Conservation (phyloP, 108 stramenopile species). For the Chaetoceros tenuissimus region DNA sequence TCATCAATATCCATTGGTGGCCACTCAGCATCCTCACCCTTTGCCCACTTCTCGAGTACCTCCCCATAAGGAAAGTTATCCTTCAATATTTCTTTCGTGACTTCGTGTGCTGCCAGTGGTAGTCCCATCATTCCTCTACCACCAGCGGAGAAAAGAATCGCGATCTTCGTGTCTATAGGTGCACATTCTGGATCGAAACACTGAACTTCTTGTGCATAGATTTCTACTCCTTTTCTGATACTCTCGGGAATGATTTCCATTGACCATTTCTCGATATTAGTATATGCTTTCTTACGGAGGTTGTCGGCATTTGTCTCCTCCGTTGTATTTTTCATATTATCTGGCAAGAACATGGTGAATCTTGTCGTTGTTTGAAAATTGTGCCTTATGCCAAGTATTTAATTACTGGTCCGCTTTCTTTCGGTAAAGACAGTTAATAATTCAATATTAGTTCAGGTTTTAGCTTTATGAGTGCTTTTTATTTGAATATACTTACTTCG, state of each 20-base stretch:
- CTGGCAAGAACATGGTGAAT: slow-evolving; percentile 81
- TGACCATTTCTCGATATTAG: slow-evolving; percentile 54
- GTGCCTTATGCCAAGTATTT: no score
- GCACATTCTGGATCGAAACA: slow-evolving; percentile 85
- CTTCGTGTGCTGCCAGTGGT: slow-evolving; percentile 67
- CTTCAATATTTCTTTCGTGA: slow-evolving; percentile 55
- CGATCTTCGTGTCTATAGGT: slow-evolving; percentile 75
- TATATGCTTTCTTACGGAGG: slow-evolving; percentile 26
- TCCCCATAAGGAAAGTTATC: slow-evolving; percentile 53
- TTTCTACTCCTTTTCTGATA: slow-evolving; percentile 37
- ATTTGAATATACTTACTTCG: no score
- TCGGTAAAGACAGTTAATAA: no score
- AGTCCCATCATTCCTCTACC: slow-evolving; percentile 69
- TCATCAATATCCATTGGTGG: slow-evolving; percentile 30
- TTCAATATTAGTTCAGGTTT: no score
- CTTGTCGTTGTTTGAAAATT: no score
- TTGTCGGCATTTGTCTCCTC: slow-evolving; percentile 24
- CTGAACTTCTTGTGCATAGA: slow-evolving; percentile 72
- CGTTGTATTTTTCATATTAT: slow-evolving; percentile 18
- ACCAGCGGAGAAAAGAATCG: slow-evolving; percentile 53
- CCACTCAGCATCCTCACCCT: slow-evolving; percentile 72
- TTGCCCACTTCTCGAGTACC: slow-evolving; percentile 58
- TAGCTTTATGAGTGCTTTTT: no score
- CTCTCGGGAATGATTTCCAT: slow-evolving; percentile 46
- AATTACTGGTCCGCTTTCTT: no score